Base-by-base conservation (phyloP, 192 early-diverging fungal genomes). In the Glomus cerebriforme region DNA sequence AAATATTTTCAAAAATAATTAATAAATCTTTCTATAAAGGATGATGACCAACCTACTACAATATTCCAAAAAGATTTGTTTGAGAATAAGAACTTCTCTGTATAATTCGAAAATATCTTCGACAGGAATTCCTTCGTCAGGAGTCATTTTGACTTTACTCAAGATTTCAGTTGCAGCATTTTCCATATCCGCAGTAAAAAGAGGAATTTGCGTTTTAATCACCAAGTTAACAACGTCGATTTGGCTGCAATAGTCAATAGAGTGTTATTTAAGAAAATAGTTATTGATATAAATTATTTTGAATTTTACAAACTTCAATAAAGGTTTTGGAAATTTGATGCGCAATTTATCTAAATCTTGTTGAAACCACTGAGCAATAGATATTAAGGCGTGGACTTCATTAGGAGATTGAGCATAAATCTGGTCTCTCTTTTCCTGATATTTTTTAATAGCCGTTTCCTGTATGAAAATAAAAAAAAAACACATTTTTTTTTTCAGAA, bases 151-250 rank as follows among this genome's bases (percentile, higher is more conserved):
- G 3, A 78, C 76, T 29, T 45, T 39, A 35, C 39, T 47, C 27
- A 58, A 13, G 58, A 78, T 78, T 15, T 66, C 63, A 43, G 26
- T 81, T 34, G 87, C 83, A 83, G 85, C 86, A 66, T 89, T 89
- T 49, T 90, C 85, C 84, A 90, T 89, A 70, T 89, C 77, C 6
- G 86, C 79, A 0, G 85, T 83, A 82, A 88, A 89, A 62, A 85
- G 87, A 24, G 84, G 82, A 69, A 89, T 82, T 65, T 90, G 87
- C 32, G 82, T 82, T 27, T 82, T 83, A 54, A 89, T 81, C 4
- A 88, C 86, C 73, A 90, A 84, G 3, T 83, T 78, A 1, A 85
- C 79, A 47, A 90, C 64, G 71, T 79, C 63, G 2, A 86, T 24
- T 63, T 76, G 80, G 17, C 73, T 81, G 68, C 24, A 73, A 45